A percentile compares a stretch with the other conserved stretches of the same genome.
Evolutionary conservation across 164 flowering plant species (phyloP).

Genomic region (Paratinospora sagittata): DNA sequence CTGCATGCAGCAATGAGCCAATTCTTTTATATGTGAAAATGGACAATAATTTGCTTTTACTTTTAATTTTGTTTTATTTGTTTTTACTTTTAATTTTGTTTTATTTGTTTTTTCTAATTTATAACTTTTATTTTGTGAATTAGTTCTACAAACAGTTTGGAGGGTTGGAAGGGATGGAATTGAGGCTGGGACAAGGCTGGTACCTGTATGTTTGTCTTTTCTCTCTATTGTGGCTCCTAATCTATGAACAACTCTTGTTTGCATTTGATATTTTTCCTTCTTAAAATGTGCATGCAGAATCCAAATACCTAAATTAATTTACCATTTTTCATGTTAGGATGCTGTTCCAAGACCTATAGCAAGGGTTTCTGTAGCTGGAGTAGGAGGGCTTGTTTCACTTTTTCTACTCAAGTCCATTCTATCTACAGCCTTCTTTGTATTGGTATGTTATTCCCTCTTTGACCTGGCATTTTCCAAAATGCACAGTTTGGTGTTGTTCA

Average conservation of each 20-base stretch:
- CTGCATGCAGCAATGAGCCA: too few species aligned
- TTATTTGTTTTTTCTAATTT: constrained; percentile 14
- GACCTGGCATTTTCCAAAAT: background rate
- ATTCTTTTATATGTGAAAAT: too few species aligned
- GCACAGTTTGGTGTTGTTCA: background rate
- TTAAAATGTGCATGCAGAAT: background rate
- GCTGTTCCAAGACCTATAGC: constrained; percentile 83
- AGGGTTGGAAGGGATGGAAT: constrained; percentile 82
- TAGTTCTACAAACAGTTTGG: constrained; percentile 67
- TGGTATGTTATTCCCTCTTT: constrained; percentile 45
- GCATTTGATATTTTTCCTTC: background rate
- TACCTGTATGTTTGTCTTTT: constrained; percentile 60
- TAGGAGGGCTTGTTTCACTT: constrained; percentile 35
- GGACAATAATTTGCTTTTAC: background rate
- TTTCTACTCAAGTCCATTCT: constrained; percentile 72
- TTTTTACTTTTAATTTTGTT: background rate
- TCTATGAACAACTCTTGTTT: background rate
- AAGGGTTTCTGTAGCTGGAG: constrained; percentile 51
- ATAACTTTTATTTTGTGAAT: constrained; percentile 7
- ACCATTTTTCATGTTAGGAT: constrained; percentile 35
- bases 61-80: background rate
- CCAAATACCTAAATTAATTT: background rate
- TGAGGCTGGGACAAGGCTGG: constrained; percentile 80
- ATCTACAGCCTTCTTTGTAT: constrained; percentile 78
- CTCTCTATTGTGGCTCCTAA: background rate